Evolutionary conservation across 352 stramenopile species (phyloP).

Genomic region (Phytophthora pluvialis): DNA sequence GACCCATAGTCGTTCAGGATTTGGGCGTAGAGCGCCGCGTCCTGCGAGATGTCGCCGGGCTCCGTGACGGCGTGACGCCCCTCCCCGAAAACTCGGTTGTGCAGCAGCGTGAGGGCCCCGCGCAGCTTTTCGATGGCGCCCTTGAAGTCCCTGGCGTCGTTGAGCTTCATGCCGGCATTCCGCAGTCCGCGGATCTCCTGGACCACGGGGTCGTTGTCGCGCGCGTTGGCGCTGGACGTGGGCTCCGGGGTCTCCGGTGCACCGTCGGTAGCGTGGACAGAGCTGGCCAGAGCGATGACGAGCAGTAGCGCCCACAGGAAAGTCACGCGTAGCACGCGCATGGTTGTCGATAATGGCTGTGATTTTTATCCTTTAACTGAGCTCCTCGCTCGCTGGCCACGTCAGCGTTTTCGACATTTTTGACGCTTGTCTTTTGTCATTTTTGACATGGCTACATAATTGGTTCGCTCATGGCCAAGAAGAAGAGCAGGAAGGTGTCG

Average conservation of each 20-base stretch:
- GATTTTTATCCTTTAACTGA: slow-evolving; percentile 9
- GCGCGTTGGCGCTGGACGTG: slow-evolving; percentile 35
- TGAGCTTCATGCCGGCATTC: slow-evolving; percentile 79
- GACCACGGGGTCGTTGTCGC: slow-evolving; percentile 72
- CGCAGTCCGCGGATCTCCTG: slow-evolving; percentile 68
- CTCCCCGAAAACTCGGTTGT: slow-evolving; percentile 74
- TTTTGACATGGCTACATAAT: not conserved
- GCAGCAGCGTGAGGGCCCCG: slow-evolving; percentile 66
- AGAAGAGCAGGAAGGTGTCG: slow-evolving; percentile 40
- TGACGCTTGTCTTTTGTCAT: not conserved
- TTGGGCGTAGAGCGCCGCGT: slow-evolving; percentile 79
- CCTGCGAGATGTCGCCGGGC: slow-evolving; percentile 60
- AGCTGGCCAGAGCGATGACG: slow-evolving; percentile 13
- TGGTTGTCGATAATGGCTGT: slow-evolving; percentile 4
- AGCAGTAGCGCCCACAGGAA: slow-evolving; percentile 42
- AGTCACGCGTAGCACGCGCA: slow-evolving; percentile 25
- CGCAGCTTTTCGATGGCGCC: slow-evolving; percentile 68
- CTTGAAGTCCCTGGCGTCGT: slow-evolving; percentile 65
- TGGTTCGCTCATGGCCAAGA: slow-evolving; percentile 44
- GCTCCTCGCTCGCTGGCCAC: slow-evolving; percentile 5
- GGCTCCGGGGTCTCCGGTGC: slow-evolving; percentile 20
- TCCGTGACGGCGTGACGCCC: slow-evolving; percentile 57
- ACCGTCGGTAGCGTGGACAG: slow-evolving; percentile 2
- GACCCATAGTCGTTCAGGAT: slow-evolving; percentile 84
- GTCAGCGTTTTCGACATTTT: slow-evolving; percentile 25